A percentile compares a stretch with the other conserved stretches of the same genome.
These are phyloP conservation scores for Aspergillus homomorphus DNA, from an alignment of 495 filamentous ascomycete genomes.

Conservation along the genomic window DNA sequence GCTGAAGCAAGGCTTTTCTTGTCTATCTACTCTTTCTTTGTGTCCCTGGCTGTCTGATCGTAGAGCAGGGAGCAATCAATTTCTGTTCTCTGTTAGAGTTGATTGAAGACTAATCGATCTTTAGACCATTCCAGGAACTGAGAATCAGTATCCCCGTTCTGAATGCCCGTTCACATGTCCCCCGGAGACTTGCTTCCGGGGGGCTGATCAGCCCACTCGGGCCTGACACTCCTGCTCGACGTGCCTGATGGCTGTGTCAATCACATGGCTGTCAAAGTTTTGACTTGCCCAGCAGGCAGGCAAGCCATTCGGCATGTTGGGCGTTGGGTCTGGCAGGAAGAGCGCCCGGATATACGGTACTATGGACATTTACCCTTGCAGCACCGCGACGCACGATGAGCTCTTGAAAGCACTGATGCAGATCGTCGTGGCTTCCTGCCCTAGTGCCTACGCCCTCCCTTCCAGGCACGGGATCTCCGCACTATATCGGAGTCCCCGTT, in stretches of 20 bases:
- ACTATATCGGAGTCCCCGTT: not conserved
- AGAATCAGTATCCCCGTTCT: not conserved
- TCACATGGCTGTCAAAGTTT: constrained; percentile 2
- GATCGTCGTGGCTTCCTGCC: not conserved
- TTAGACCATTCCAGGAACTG: not conserved
- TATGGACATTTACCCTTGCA: not conserved
- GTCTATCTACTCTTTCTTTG: not conserved
- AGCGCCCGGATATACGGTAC: not conserved
- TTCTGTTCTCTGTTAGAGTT: not conserved
- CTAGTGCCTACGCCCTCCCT: not conserved
- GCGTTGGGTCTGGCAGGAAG: not conserved
- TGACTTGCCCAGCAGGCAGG: not conserved
- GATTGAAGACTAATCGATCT: not conserved
- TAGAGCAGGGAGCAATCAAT: not conserved
- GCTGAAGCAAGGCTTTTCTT: not conserved
- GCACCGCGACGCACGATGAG: not conserved
- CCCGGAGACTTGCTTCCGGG: not conserved
- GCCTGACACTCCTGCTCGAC: not conserved
- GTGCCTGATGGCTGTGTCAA: constrained; percentile 1
- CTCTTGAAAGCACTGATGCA: not conserved
- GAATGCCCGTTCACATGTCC: not conserved
- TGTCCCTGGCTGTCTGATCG: not conserved
- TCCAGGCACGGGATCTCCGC: not conserved
- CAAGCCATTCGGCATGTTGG: not conserved
- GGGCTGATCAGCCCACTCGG: not conserved